phyloP scores from a whole-genome alignment of 495 filamentous ascomycete genomes.

The Aspergillus cristatus region DNA sequence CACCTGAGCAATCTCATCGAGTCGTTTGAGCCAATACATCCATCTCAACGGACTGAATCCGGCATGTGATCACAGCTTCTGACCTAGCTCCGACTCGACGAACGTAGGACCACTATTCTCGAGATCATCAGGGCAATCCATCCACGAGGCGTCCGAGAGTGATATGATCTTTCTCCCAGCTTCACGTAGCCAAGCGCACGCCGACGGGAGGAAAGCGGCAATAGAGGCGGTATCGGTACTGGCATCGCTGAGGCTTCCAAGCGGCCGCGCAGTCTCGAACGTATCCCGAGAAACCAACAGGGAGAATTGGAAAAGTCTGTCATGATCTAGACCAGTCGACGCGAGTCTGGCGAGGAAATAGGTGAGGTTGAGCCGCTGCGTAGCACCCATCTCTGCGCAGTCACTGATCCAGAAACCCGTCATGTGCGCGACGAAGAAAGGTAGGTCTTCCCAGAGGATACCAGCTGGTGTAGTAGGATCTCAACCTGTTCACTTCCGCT shows the following conservation, averaged over 20 bases:
- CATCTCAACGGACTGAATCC: slow-evolving; percentile 1
- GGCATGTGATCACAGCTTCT: not conserved
- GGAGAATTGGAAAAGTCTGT: slow-evolving; percentile 11
- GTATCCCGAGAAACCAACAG: slow-evolving; percentile 9
- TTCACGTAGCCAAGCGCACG: no score
- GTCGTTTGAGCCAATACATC: slow-evolving; percentile 14
- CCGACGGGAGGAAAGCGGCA: no score
- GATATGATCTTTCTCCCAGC: no score
- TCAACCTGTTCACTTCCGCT: slow-evolving; percentile 7
- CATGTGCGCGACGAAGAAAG: slow-evolving; percentile 14
- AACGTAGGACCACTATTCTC: no score
- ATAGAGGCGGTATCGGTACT: no score
- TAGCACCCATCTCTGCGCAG: slow-evolving; percentile 7
- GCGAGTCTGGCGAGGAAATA: no score
- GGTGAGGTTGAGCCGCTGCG: slow-evolving; percentile 13
- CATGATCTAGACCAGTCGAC: no score
- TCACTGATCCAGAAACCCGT: slow-evolving; percentile 10
- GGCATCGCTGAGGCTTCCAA: no score
- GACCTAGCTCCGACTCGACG: not conserved
- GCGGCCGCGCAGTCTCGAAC: slow-evolving; percentile 6
- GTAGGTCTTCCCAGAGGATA: slow-evolving; percentile 14
- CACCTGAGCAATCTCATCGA: slow-evolving; percentile 12
- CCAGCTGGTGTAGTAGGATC: slow-evolving; percentile 10
- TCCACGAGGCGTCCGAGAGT: no score
- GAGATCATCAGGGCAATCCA: no score